These are phyloP conservation scores for Mycena metata DNA, from an alignment of 768 basidiomycete species.

Conservation along the genomic window DNA sequence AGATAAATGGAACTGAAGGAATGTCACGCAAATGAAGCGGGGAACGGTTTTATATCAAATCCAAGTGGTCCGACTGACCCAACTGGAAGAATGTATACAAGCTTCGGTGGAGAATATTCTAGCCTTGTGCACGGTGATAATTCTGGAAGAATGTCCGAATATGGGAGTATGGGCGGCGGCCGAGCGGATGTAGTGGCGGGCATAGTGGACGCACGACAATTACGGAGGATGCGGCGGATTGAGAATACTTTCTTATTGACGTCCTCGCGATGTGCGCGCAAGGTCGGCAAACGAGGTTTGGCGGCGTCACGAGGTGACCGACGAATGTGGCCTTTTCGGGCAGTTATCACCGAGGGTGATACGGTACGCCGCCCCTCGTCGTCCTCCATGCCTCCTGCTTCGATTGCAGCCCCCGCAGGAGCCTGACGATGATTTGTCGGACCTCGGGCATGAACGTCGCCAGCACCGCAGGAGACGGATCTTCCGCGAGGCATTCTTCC, in stretches of 20 bases:
- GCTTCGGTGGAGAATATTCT: slow-evolving; percentile 29
- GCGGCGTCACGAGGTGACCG: slow-evolving; percentile 3
- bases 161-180: not conserved
- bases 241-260: not conserved
- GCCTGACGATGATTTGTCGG: slow-evolving; percentile 81
- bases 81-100: slow-evolving; percentile 15
- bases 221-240: not conserved
- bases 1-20: too few species aligned
- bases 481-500: slow-evolving; percentile 78
- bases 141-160: slow-evolving; percentile 16
- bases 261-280: too few species aligned
- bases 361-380: slow-evolving; percentile 5
- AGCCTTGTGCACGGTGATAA: slow-evolving; percentile 16
- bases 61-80: not conserved
- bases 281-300: not conserved
- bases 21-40: not conserved
- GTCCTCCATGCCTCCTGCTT: slow-evolving; percentile 70
- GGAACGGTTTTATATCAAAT: too few species aligned
- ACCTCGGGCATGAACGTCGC: slow-evolving; percentile 86
- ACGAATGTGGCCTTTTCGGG: not conserved
- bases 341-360: slow-evolving; percentile 25
- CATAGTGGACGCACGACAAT: not conserved
- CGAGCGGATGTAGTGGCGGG: not conserved
- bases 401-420: slow-evolving; percentile 85
- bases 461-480: slow-evolving; percentile 80